Conservation (phyloP, 1,139 yeast genomes). For the Yamadazyma conglobata region DNA sequence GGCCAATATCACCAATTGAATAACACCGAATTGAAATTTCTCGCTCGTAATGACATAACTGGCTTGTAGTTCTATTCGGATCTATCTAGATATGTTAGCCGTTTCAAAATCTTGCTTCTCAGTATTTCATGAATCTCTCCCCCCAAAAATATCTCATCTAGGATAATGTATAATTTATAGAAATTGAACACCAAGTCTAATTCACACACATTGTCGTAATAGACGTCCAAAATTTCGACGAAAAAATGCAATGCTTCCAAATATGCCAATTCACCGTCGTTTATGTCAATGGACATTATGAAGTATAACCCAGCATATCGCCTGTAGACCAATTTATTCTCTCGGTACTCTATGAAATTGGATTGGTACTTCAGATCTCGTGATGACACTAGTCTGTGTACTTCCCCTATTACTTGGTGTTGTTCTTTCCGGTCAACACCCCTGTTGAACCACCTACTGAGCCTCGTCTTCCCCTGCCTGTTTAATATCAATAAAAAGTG, state of each 20-base stretch:
- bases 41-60: slow-evolving; percentile 2
- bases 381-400: slow-evolving; percentile 78
- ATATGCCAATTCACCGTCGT: slow-evolving; percentile 77
- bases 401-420: slow-evolving; percentile 58
- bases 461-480: slow-evolving; percentile 88
- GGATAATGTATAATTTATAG: slow-evolving; percentile 62
- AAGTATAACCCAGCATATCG: slow-evolving; percentile 92
- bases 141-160: slow-evolving; percentile 74
- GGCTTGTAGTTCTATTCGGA: slow-evolving; percentile 7
- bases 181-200: slow-evolving; percentile 83
- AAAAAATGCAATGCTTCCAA: slow-evolving; percentile 83
- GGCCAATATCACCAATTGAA: slow-evolving; percentile 14
- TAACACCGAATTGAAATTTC: slow-evolving; percentile 13
- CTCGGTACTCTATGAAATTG: slow-evolving; percentile 74
- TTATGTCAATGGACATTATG: slow-evolving; percentile 69
- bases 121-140: slow-evolving; percentile 79
- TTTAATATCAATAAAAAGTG: slow-evolving; percentile 81
- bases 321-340: slow-evolving; percentile 74
- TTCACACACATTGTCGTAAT: slow-evolving; percentile 91
- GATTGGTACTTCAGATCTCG: slow-evolving; percentile 83
- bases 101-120: slow-evolving; percentile 51
- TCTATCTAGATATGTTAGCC: slow-evolving; percentile 52
- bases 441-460: slow-evolving; percentile 73
- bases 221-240: slow-evolving; percentile 83
- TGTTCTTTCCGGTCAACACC: slow-evolving; percentile 39